Percentiles rank a stretch among this genome's conserved stretches.
Evolutionary conservation across 2,329 filamentous ascomycete genomes (phyloP).

Genomic region (Fonsecaea pugnacius): DNA sequence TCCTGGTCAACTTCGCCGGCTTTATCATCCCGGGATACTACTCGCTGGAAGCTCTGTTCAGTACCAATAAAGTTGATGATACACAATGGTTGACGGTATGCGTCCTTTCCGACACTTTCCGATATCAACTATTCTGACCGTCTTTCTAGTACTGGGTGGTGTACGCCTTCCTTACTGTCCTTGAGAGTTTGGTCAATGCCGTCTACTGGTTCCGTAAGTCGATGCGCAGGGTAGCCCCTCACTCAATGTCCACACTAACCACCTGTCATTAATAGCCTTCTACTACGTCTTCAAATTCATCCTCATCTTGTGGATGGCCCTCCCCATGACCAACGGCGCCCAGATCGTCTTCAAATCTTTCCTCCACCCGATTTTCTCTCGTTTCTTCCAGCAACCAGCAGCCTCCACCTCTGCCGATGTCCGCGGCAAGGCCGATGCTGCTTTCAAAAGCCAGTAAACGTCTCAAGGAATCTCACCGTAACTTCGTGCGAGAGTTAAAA

Average conservation of each 20-base stretch:
- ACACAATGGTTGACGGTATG: constrained; percentile 69
- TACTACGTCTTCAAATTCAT: constrained; percentile 99
- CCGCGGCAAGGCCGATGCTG: constrained; percentile 81
- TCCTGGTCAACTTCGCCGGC: constrained; percentile 69
- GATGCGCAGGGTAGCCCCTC: constrained; percentile 78
- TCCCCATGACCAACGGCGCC: constrained; percentile 94
- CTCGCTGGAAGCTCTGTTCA: constrained; percentile 68
- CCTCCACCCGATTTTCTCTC: constrained; percentile 85
- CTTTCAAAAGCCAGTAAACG: constrained; percentile 61
- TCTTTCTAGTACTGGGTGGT: constrained; percentile 67
- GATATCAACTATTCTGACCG: constrained; percentile 28
- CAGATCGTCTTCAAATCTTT: constrained; percentile 97
- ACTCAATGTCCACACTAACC: constrained; percentile 97
- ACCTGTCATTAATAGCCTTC: constrained; percentile 76
- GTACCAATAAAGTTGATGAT: constrained; percentile 63
- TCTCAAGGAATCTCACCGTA: constrained; percentile 28
- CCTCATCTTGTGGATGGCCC: constrained; percentile 95
- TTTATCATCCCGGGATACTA: constrained; percentile 70
- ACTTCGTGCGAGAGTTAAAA: constrained; percentile 26
- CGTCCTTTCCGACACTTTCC: constrained; percentile 17
- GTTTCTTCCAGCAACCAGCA: constrained; percentile 76
- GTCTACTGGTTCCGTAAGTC: constrained; percentile 69
- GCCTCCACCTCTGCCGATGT: constrained; percentile 79
- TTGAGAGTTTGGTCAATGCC: constrained; percentile 69
- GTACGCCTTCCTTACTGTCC: constrained; percentile 67